Conservation (phyloP, 2,329 filamentous ascomycete genomes). For the Zopfia rhizophila region DNA sequence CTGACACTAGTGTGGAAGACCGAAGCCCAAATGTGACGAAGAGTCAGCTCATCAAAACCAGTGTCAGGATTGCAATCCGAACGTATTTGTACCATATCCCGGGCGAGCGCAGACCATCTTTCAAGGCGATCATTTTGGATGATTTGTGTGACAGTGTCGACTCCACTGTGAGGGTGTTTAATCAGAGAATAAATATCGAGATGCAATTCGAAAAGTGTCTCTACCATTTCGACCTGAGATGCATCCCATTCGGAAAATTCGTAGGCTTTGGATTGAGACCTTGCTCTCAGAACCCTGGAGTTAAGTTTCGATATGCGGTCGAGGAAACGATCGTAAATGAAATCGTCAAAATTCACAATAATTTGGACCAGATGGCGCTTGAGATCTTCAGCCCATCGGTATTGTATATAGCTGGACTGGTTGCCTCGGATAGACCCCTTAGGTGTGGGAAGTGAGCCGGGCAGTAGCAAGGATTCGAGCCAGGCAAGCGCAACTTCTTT, state of each 20-base stretch:
- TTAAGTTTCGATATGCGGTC: slow-evolving; percentile 46
- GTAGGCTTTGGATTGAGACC: slow-evolving; percentile 24
- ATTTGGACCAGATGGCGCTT: slow-evolving; percentile 66
- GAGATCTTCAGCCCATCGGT: slow-evolving; percentile 65
- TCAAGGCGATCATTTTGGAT: slow-evolving; percentile 68
- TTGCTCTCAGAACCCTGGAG: slow-evolving; percentile 34
- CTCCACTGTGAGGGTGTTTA: slow-evolving; percentile 68
- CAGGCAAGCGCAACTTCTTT: slow-evolving; percentile 65
- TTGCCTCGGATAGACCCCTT: slow-evolving; percentile 16
- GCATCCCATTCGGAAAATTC: slow-evolving; percentile 43
- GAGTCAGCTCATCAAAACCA: slow-evolving; percentile 55
- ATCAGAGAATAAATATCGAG: slow-evolving; percentile 73
- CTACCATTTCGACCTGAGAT: slow-evolving; percentile 62
- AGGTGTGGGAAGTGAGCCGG: slow-evolving; percentile 41
- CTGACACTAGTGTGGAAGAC: slow-evolving; percentile 69
- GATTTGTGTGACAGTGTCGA: slow-evolving; percentile 61
- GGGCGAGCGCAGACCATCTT: slow-evolving; percentile 69
- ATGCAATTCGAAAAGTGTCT: slow-evolving; percentile 74
- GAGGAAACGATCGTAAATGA: slow-evolving; percentile 57
- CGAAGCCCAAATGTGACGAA: slow-evolving; percentile 75
- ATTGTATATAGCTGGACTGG: slow-evolving; percentile 63
- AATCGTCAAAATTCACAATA: slow-evolving; percentile 65
- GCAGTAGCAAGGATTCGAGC: slow-evolving; percentile 62
- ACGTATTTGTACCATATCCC: slow-evolving; percentile 61
- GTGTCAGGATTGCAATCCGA: slow-evolving; percentile 32